Base-by-base conservation (phyloP, 306 rosid species). In the Carpinus viminea region DNA sequence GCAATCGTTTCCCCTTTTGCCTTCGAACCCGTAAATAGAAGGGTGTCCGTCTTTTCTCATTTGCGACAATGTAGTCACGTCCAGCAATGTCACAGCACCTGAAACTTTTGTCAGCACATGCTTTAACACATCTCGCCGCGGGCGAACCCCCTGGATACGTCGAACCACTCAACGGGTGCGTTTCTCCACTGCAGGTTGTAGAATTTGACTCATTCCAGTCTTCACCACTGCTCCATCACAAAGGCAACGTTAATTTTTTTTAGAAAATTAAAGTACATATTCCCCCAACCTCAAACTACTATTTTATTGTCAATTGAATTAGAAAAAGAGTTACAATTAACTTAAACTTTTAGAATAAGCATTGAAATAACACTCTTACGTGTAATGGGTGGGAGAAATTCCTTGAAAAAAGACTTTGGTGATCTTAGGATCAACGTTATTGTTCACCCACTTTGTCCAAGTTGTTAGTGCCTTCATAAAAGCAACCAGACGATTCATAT, bases 401-500 rank as follows among this genome's bases (percentile, higher is more conserved):
- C 85, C 87, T 65, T 85, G 91, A 68, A 80, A 84, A 82, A 72
- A 84, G 16, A 84, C 76, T 59, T 71, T 50, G 68, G 87, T 84
- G 8, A 50, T 48, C 12, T 48, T 80, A 74, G 77, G 46, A 69
- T 84, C 75, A 16, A 84, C 46, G 20, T 80, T 80, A 18, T 82
- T 66, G 79, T 84, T 82, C 15, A 83, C 83, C 91, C 91, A 85
- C 47, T 76, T 81, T 9, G 86, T 81, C 91, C 91, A 88, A 53
- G 91, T 85, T 28, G 74, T 79, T 66, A 83, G 45, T 61, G 82
- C 87, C 60, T 73, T 55, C 12, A 8, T 20, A 68, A 76, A 84
- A 10, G 87, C 85, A 31, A 12, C 82, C 77, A 84, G 54, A 7
- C 85, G 84, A 36, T 88, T 46, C 91, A 88, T 88, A 57, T 85